A percentile compares a stretch with the other conserved stretches of the same genome.
Conservation (phyloP, 768 basidiomycete genomes). For the Tricholoma saponaceum region DNA sequence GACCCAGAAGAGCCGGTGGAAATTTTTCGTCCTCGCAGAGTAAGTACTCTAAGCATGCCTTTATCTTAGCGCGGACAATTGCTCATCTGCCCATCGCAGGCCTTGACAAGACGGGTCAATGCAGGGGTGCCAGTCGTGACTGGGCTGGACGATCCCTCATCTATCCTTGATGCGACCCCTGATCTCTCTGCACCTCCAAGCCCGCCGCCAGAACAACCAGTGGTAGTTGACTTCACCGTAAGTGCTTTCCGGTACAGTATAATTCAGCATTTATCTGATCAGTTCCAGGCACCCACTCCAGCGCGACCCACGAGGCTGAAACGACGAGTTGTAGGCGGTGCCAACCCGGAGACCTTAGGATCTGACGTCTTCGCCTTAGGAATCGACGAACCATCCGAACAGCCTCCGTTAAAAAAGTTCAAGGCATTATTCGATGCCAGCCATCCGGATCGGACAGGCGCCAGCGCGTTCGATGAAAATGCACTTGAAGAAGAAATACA, state of each 20-base stretch:
- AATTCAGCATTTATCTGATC: background rate
- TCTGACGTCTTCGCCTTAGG: constrained; percentile 16
- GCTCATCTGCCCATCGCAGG: constrained; percentile 21
- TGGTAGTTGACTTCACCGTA: constrained; percentile 19
- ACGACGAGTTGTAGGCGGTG: constrained; percentile 42
- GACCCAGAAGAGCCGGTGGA: constrained; percentile 13
- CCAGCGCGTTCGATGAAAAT: constrained; percentile 14
- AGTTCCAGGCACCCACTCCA: constrained; percentile 35
- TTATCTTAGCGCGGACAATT: background rate
- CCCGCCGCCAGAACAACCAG: constrained; percentile 13
- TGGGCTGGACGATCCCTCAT: constrained; percentile 42
- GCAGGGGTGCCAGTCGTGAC: constrained; percentile 33
- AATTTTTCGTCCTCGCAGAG: constrained; percentile 27
- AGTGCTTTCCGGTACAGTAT: background rate
- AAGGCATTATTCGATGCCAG: constrained; percentile 67
- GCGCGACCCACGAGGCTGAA: constrained; percentile 44
- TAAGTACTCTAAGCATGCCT: constrained; percentile 10
- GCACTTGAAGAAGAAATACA: constrained; percentile 11
- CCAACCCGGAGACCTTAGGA: constrained; percentile 15
- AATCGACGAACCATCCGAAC: constrained; percentile 28
- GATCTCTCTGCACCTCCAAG: constrained; percentile 16
- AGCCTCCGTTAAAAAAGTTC: constrained; percentile 67
- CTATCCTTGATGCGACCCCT: constrained; percentile 29
- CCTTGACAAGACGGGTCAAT: constrained; percentile 40
- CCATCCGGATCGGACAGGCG: constrained; percentile 36